Evolutionary conservation across 345 rosid genomes (phyloP), one percentile per base, ranked within the genome.

Genomic region (Aquilaria malaccensis): DNA sequence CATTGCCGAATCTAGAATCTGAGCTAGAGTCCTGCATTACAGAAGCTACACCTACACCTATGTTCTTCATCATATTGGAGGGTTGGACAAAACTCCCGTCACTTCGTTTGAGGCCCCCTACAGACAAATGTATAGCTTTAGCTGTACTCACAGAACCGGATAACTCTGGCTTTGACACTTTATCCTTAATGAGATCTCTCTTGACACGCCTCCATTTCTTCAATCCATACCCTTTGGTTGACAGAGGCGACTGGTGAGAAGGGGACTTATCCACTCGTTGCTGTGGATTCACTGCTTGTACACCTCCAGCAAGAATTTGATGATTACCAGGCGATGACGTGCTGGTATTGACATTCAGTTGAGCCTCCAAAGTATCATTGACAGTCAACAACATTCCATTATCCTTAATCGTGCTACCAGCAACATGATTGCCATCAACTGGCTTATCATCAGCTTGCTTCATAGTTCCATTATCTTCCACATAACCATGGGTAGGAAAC

Each of bases 171-270:
- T 94, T 94, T 79, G 85, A 71, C 64, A 67, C 59, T 70, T 81
- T 85, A 77, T 82, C 95, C 75, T 81, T 82, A 47, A 72, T 77
- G 66, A 74, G 54, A 51, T 75, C 84, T 74, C 96, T 77, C 79
- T 68, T 85, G 58, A 87, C 66, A 45, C 98, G 76, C 80, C 79
- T 80, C 98, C 98, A 85, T 73, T 86, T 89, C 80, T 74, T 87
- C 79, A 92, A 70, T 14, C 98, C 96, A 63, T 62, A 77, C 4
- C 95, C 91, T 64, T 81, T 92, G 11, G 64, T 11, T 0, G 71
- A 13, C 10, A 76, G 64, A 73, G 89, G 58, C n/a, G 77, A 73
- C 53, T 61, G 67, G 51, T 52, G 70, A 55, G 29, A 54, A 4
- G 77, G 69, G 52, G 76, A 75, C 45, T 65, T 60, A 4, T 62